Conservation (phyloP, 2,329 filamentous ascomycete species). For the Neophaeococcomyces mojaviensis region DNA sequence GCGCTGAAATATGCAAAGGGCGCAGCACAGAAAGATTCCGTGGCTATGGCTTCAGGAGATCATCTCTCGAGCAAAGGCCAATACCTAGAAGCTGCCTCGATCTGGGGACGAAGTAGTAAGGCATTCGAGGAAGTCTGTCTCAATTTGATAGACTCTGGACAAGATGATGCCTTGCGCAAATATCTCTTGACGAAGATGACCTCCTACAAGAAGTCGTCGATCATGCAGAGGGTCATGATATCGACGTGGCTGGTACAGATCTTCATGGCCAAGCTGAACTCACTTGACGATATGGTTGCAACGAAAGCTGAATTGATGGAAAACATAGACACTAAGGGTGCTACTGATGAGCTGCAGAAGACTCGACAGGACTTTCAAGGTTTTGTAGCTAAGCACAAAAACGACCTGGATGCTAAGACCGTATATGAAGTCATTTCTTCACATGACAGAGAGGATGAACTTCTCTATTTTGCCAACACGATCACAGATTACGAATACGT, state of each 20-base stretch:
- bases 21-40: conserved; percentile 73
- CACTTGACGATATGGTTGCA: conserved; percentile 85
- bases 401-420: conserved; percentile 81
- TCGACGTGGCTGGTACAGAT: conserved; percentile 91
- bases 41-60: conserved; percentile 87
- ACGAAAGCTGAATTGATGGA: conserved; percentile 77
- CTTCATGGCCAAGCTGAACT: conserved; percentile 95
- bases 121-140: conserved; percentile 93
- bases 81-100: conserved; percentile 74
- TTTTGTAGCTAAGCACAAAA: conserved; percentile 77
- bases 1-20: conserved; percentile 80
- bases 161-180: conserved; percentile 82
- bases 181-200: conserved; percentile 81
- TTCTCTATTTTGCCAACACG: conserved; percentile 82
- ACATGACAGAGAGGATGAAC: conserved; percentile 86
- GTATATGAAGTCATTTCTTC: conserved; percentile 94
- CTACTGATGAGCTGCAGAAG: conserved; percentile 60
- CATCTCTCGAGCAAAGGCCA: conserved; percentile 73
- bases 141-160: conserved; percentile 78
- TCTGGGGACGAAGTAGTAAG: conserved; percentile 94
- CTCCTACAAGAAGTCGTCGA: conserved; percentile 69
- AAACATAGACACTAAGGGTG: conserved; percentile 61
- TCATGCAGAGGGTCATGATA: conserved; percentile 94
- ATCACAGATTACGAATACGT: conserved; percentile 92
- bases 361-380: conserved; percentile 77